phyloP scores from a whole-genome alignment of 2,329 filamentous ascomycete genomes.

The Hymenoscyphus linearis region DNA sequence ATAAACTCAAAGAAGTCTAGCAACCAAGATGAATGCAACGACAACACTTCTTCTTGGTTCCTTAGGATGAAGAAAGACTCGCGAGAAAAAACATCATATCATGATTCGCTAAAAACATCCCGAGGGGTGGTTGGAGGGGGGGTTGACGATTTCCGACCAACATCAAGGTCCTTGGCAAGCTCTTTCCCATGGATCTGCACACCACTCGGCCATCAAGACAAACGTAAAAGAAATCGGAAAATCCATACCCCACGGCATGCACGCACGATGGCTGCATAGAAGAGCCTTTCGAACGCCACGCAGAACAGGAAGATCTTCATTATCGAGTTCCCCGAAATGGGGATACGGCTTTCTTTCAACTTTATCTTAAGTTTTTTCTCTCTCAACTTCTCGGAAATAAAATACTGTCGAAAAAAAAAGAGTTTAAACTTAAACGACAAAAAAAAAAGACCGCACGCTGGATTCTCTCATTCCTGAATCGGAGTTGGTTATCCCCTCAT shows the following conservation, averaged over 20 bases:
- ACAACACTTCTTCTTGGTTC: not conserved
- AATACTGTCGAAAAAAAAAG: not conserved
- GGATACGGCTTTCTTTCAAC: not conserved
- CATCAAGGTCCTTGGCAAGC: not conserved
- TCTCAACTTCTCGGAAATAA: not conserved
- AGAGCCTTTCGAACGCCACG: not conserved
- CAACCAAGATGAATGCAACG: not conserved
- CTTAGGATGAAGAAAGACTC: no score
- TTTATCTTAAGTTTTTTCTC: not conserved
- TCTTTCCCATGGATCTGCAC: not conserved
- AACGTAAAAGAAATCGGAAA: not conserved
- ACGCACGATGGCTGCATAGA: not conserved
- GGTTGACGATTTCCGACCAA: not conserved
- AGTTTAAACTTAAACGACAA: not conserved
- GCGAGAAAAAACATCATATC: no score
- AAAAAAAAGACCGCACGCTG: not conserved
- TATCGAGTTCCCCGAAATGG: not conserved
- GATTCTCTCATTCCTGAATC: not conserved
- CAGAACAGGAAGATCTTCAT: conserved; percentile 1
- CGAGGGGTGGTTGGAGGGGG: not conserved
- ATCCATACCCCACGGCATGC: not conserved
- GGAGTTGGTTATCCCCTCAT: not conserved
- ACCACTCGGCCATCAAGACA: not conserved
- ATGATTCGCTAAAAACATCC: not conserved
- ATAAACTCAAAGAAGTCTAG: not conserved